Conservation (phyloP, 192 early-diverging fungal species). For the Entomortierella beljakovae region DNA sequence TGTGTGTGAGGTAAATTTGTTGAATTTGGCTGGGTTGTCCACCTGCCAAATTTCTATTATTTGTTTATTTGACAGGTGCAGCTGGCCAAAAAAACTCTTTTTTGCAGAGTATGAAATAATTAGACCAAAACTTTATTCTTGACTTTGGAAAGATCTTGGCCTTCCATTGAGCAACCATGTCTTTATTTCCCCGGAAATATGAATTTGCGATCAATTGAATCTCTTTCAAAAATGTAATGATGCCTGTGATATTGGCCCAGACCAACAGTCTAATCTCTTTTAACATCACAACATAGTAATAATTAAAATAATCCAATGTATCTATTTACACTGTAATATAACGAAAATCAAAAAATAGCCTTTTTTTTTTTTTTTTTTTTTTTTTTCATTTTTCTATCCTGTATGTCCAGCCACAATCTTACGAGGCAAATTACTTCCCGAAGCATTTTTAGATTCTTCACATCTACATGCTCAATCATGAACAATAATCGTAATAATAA, state of each 20-base stretch:
- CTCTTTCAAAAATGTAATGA: not conserved
- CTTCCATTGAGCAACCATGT: not conserved
- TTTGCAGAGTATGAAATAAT: no score
- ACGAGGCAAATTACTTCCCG: no score
- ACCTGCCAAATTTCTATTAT: not conserved
- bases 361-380: not conserved
- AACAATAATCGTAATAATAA: not conserved
- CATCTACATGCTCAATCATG: not conserved
- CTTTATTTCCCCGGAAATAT: constrained; percentile 2
- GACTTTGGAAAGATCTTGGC: not conserved
- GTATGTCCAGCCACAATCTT: not conserved
- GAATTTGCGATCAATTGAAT: not conserved
- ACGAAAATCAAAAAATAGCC: not conserved
- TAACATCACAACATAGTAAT: no score
- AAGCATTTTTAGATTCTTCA: not conserved
- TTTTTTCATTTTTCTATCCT: no score
- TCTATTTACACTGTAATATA: no score
- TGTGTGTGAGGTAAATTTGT: not conserved
- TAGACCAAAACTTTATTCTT: not conserved
- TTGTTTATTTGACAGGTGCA: not conserved
- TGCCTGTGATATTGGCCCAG: no score
- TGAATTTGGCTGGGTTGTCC: not conserved
- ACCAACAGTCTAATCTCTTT: no score
- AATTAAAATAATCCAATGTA: no score
- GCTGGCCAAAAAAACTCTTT: no score